These are phyloP conservation scores for Apiospora malaysiana DNA, from an alignment of 2,329 filamentous ascomycete genomes.

Conservation along the genomic window DNA sequence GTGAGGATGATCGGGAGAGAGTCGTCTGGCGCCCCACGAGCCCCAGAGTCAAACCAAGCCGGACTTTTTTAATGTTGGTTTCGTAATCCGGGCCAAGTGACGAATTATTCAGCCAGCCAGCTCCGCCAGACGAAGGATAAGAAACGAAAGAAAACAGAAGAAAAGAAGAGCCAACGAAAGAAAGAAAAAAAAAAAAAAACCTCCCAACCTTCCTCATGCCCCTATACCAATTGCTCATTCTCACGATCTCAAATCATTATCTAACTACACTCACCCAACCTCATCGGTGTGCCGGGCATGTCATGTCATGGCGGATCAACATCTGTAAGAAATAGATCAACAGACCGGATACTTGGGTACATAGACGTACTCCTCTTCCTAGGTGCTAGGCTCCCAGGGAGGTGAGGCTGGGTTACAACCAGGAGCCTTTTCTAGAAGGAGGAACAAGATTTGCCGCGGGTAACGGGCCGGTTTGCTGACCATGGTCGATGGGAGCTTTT, in stretches of 20 bases:
- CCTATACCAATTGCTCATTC: not conserved
- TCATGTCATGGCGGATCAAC: constrained; percentile 5
- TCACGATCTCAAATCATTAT: no score
- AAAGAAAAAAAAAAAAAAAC: not conserved
- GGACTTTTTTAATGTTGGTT: constrained; percentile 20
- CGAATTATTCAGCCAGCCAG: constrained; percentile 22
- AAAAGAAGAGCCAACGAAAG: not conserved
- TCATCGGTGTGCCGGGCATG: not conserved
- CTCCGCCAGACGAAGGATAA: not conserved
- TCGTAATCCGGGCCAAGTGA: constrained; percentile 21
- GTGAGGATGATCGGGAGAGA: constrained; percentile 4
- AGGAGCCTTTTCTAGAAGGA: constrained; percentile 17
- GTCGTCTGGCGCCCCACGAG: constrained; percentile 19
- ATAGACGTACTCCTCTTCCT: not conserved
- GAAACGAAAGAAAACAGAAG: not conserved
- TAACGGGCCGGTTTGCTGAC: constrained; percentile 13
- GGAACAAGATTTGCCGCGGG: constrained; percentile 16
- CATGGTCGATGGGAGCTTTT: constrained; percentile 7
- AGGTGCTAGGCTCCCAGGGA: not conserved
- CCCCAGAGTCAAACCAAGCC: constrained; percentile 13
- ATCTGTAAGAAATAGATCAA: constrained; percentile 7
- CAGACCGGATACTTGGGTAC: constrained; percentile 12
- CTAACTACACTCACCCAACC: not conserved
- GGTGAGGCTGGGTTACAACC: constrained; percentile 16
- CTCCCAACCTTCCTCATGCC: not conserved